These are phyloP conservation scores for Erigeron canadensis DNA, from an alignment of 129 eudicot genomes.

Conservation along the genomic window DNA sequence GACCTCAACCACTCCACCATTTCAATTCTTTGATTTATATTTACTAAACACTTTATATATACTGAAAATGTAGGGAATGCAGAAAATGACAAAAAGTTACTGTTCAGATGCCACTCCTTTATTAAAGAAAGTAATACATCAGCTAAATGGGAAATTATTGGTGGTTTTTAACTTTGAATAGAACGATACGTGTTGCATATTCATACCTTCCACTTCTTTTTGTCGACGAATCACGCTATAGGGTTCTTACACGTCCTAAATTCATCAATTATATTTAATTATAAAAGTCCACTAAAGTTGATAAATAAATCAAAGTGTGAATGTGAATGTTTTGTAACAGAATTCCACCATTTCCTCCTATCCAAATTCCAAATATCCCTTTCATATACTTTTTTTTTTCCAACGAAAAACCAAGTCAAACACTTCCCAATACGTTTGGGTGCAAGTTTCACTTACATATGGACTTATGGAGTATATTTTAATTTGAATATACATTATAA, in stretches of 20 bases:
- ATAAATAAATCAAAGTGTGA: not conserved
- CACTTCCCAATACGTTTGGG: slow-evolving; percentile 1
- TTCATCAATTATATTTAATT: slow-evolving; percentile 9
- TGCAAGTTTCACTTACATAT: not conserved
- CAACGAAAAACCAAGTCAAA: not conserved
- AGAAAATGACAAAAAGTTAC: too few species aligned
- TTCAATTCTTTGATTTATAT: too few species aligned
- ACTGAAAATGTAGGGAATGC: too few species aligned
- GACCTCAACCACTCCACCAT: too few species aligned
- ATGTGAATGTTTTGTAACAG: slow-evolving; percentile 14
- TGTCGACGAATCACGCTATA: slow-evolving; percentile 11
- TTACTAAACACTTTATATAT: too few species aligned
- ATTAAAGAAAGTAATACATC: too few species aligned
- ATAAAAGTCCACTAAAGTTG: not conserved
- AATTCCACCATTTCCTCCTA: slow-evolving; percentile 18
- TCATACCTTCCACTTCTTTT: not conserved
- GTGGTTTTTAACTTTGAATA: not conserved
- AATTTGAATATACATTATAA: too few species aligned
- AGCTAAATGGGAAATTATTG: slow-evolving; percentile 8
- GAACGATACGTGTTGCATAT: slow-evolving; percentile 19
- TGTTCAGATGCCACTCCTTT: too few species aligned
- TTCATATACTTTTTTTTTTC: not conserved
- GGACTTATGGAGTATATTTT: too few species aligned
- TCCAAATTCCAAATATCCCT: not conserved
- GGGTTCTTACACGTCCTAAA: slow-evolving; percentile 24